phyloP scores from a whole-genome alignment of 192 early-diverging fungal genomes.

The Haplosporangium gracile region DNA sequence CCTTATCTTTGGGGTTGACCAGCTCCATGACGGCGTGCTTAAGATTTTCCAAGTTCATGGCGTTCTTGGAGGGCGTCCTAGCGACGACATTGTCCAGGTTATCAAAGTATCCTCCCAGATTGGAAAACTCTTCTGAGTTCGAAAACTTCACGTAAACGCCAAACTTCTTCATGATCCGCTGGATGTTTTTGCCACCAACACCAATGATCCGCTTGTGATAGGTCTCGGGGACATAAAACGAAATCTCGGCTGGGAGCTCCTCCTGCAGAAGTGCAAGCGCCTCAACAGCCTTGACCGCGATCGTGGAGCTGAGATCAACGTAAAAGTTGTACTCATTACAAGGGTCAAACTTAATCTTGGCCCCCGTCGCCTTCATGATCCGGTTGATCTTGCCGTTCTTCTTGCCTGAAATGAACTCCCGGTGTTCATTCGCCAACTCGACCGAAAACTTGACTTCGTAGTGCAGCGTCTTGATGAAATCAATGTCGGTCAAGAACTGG shows the following conservation, averaged over 20 bases:
- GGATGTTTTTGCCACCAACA: conserved; percentile 86
- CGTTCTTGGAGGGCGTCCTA: conserved; percentile 83
- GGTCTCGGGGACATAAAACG: conserved; percentile 82
- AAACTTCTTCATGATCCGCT: conserved; percentile 87
- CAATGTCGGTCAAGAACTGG: conserved; percentile 62
- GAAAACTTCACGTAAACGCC: conserved; percentile 89
- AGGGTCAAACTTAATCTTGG: conserved; percentile 73
- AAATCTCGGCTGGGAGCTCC: conserved; percentile 84
- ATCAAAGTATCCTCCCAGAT: conserved; percentile 81
- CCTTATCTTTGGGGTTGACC: conserved; percentile 61
- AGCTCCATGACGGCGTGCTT: conserved; percentile 77
- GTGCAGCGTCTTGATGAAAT: conserved; percentile 64
- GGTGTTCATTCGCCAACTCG: conserved; percentile 80
- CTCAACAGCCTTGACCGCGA: conserved; percentile 66
- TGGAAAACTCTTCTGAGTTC: conserved; percentile 79
- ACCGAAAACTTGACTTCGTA: conserved; percentile 75
- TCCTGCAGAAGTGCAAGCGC: conserved; percentile 76
- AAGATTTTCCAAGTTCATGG: conserved; percentile 69
- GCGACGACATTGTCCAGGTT: conserved; percentile 89
- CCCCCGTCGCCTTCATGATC: conserved; percentile 76
- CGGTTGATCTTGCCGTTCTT: conserved; percentile 91
- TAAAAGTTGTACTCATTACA: conserved; percentile 81
- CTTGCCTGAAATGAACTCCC: conserved; percentile 88
- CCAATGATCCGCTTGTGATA: conserved; percentile 88
- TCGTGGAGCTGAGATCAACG: conserved; percentile 72